Percentiles rank a stretch among this genome's conserved stretches.
These are phyloP conservation scores for Myrica gale DNA, from an alignment of 306 rosid genomes.

Conservation along the genomic window DNA sequence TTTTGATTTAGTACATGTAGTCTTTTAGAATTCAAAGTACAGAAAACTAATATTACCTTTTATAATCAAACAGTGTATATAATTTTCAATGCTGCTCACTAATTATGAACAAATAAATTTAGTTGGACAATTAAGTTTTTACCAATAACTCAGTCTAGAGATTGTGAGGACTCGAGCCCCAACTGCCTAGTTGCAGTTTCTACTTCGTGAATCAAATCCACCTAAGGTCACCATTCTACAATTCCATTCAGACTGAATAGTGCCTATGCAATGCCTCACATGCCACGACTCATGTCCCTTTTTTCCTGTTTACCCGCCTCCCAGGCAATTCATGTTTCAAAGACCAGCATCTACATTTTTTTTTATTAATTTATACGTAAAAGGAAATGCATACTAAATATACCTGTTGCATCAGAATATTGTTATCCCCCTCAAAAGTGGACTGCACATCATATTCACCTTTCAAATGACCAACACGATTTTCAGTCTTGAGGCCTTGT, in stretches of 20 bases:
- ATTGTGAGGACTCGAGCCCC: neutral
- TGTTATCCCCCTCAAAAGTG: slow-evolving; percentile 99
- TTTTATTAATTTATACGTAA: neutral
- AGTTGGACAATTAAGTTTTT: neutral
- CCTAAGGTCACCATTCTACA: slow-evolving; percentile 1
- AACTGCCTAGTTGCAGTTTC: neutral
- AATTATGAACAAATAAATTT: slow-evolving; percentile 6
- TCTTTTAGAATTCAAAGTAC: slow-evolving; percentile 13
- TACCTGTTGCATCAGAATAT: slow-evolving; percentile 99
- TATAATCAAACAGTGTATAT: neutral
- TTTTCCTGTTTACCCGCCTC: neutral
- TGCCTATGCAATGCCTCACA: neutral
- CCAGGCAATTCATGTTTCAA: neutral
- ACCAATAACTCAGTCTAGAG: too few relatives aligned
- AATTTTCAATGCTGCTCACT: neutral
- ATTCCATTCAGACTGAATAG: neutral
- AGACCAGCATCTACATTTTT: neutral
- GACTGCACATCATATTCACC: slow-evolving; percentile 86
- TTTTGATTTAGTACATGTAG: slow-evolving; percentile 20
- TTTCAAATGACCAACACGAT: slow-evolving; percentile 71
- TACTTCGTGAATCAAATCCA: neutral
- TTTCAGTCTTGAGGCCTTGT: slow-evolving; percentile 87
- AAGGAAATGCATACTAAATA: neutral
- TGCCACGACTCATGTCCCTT: neutral
- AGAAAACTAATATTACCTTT: neutral